Evolutionary conservation across 352 stramenopile genomes (phyloP).

Genomic region (Pythium dissotocum): DNA sequence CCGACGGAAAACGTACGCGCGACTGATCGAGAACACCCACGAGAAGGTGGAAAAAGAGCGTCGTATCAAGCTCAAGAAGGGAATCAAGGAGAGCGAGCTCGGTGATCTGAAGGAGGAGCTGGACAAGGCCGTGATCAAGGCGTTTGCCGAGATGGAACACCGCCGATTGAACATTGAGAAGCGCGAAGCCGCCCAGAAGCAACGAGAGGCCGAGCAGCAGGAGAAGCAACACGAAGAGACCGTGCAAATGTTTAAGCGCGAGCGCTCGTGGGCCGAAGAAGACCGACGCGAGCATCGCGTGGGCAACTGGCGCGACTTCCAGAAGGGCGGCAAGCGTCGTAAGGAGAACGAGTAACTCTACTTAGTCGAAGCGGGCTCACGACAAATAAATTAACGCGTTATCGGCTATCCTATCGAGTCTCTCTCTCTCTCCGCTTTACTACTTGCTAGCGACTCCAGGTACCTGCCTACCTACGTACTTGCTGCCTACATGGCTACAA

Average conservation of each 20-base stretch:
- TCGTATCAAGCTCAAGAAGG: conserved; percentile 77
- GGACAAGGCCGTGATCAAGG: conserved; percentile 77
- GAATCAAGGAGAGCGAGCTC: conserved; percentile 68
- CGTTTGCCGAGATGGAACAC: conserved; percentile 87
- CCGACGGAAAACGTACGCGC: conserved; percentile 74
- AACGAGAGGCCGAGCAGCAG: conserved; percentile 69
- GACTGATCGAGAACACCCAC: conserved; percentile 76
- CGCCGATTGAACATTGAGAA: conserved; percentile 74
- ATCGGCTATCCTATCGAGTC: background rate
- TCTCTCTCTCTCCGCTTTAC: background rate
- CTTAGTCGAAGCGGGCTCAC: conserved; percentile 63
- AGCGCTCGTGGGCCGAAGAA: conserved; percentile 73
- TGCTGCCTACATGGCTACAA: too few species aligned
- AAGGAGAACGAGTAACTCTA: conserved; percentile 35
- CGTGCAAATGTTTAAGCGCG: conserved; percentile 56
- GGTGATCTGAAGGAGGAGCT: conserved; percentile 58
- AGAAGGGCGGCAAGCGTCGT: conserved; percentile 68
- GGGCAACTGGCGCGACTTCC: conserved; percentile 78
- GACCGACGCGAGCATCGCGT: conserved; percentile 80
- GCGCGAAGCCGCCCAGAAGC: conserved; percentile 63
- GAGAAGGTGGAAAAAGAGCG: conserved; percentile 76
- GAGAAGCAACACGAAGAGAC: conserved; percentile 77
- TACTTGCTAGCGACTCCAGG: background rate
- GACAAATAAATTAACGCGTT: conserved; percentile 27
- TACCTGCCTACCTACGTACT: background rate